Conservation (phyloP, 768 basidiomycete species). For the Rubroboletus satanas region DNA sequence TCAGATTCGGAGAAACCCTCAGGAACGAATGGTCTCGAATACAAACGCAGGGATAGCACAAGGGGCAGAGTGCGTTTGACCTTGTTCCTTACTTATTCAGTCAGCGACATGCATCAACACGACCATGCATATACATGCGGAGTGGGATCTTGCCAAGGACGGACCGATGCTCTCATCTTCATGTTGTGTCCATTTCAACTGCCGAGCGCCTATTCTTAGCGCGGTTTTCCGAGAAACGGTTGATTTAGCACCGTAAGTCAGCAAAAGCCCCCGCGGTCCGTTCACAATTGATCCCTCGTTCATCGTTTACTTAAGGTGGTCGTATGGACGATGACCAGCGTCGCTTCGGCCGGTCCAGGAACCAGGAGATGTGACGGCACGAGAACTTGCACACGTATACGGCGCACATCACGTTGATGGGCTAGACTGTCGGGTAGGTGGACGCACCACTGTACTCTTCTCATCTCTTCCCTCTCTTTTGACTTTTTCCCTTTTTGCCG, state of each 20-base stretch:
- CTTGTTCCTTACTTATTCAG: neutral
- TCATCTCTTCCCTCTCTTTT: neutral
- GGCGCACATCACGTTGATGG: neutral
- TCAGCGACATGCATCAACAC: no score
- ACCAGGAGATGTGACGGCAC: neutral
- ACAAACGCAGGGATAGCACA: neutral
- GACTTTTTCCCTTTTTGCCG: neutral
- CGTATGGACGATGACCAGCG: neutral
- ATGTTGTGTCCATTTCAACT: neutral
- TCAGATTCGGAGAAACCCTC: neutral
- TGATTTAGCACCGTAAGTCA: neutral
- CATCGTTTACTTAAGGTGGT: neutral
- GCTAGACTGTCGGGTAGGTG: no score
- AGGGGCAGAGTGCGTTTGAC: neutral
- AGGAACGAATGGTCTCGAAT: neutral
- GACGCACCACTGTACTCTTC: no score
- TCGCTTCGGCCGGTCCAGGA: neutral
- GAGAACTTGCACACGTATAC: neutral
- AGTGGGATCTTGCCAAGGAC: neutral
- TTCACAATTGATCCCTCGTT: constrained; percentile 2
- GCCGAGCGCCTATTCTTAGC: neutral
- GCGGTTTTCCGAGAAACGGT: neutral
- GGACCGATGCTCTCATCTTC: neutral
- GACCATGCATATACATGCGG: neutral
- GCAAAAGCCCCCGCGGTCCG: constrained; percentile 7